phyloP scores from a whole-genome alignment of 257 asterid genomes.

The Plantago ovata region DNA sequence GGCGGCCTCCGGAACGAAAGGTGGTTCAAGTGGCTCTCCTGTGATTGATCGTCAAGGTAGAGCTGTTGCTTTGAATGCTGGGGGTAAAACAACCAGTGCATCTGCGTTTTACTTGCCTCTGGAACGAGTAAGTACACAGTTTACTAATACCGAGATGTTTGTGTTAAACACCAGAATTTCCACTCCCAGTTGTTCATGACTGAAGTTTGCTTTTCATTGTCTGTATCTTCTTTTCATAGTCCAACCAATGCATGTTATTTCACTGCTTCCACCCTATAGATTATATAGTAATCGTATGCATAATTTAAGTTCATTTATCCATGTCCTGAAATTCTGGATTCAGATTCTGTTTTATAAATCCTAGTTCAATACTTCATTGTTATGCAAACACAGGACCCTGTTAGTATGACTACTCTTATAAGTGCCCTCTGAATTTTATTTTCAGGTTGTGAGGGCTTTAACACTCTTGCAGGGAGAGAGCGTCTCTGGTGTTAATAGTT shows the following conservation, averaged over 20 bases:
- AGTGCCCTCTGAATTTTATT: slow-evolving; percentile 18
- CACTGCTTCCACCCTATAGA: too few species aligned
- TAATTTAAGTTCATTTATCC: not conserved
- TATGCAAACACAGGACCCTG: slow-evolving; percentile 4
- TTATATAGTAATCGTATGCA: not conserved
- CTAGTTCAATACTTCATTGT: not conserved
- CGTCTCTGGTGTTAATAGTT: slow-evolving; percentile 11
- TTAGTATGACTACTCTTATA: not conserved
- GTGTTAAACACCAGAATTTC: too few species aligned
- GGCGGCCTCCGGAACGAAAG: slow-evolving; percentile 99
- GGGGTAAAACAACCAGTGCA: slow-evolving; percentile 94
- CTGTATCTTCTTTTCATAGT: too few species aligned
- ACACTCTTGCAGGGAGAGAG: slow-evolving; percentile 67
- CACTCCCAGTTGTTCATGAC: too few species aligned
- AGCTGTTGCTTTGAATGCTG: slow-evolving; percentile 99
- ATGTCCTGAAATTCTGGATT: not conserved
- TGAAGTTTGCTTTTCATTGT: too few species aligned
- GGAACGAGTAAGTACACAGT: slow-evolving; percentile 66
- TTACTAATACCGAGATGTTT: not conserved
- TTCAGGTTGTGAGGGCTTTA: slow-evolving; percentile 94
- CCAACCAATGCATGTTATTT: too few species aligned
- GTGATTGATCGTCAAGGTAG: slow-evolving; percentile 99
- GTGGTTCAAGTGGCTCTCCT: slow-evolving; percentile 99
- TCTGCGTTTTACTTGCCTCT: slow-evolving; percentile 96
- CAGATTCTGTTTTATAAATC: not conserved